phyloP scores from a whole-genome alignment of 768 basidiomycete genomes.

The Mycena olivaceomarginata region DNA sequence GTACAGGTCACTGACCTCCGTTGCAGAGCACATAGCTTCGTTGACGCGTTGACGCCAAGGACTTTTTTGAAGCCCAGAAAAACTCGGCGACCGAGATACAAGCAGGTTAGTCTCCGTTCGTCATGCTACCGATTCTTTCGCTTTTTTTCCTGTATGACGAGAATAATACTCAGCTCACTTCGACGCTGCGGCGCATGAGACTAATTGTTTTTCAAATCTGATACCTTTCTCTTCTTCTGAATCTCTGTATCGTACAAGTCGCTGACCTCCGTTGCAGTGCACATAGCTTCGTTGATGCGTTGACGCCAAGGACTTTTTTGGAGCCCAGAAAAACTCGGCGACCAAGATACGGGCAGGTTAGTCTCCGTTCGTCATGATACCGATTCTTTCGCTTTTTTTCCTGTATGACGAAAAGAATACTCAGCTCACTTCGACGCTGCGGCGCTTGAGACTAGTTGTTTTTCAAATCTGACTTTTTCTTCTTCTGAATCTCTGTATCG shows the following conservation, averaged over 20 bases:
- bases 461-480: neutral
- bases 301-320: no score
- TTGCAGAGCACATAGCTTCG: no score
- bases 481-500: no score
- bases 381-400: neutral
- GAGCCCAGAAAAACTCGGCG: no score
- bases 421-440: conserved; percentile 37
- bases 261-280: neutral
- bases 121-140: neutral
- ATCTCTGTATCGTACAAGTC: neutral
- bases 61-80: no score
- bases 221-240: neutral
- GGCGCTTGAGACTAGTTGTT: conserved; percentile 27
- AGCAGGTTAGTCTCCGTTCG: neutral
- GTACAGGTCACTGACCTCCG: no score
- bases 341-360: neutral
- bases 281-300: no score
- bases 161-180: conserved; percentile 34
- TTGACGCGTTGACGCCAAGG: no score
- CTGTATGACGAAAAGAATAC: conserved; percentile 26
- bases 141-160: conserved; percentile 11
- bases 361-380: neutral
- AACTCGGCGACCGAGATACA: no score
- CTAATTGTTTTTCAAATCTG: conserved; percentile 9
- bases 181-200: conserved; percentile 34